phyloP scores from a whole-genome alignment of 2,329 filamentous ascomycete genomes.

The Monilinia fructigena region DNA sequence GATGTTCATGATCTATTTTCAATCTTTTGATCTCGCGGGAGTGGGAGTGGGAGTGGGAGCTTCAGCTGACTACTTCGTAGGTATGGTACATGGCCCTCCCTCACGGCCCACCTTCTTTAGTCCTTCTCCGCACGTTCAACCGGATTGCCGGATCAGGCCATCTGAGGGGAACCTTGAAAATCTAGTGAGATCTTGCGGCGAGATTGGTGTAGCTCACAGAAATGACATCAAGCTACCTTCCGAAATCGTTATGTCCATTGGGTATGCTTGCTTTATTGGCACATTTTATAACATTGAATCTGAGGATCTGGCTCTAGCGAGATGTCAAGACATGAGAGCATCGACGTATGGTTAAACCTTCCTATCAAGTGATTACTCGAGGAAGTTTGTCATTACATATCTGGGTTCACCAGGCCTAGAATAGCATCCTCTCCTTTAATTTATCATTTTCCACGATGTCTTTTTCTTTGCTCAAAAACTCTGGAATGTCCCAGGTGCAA shows the following conservation, averaged over 20 bases:
- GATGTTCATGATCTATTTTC: neutral
- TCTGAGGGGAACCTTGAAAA: neutral
- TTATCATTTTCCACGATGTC: conserved; percentile 45
- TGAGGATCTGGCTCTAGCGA: neutral
- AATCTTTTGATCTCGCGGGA: neutral
- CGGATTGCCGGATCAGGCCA: conserved; percentile 7
- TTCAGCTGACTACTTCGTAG: neutral
- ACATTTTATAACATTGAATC: neutral
- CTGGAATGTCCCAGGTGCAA: conserved; percentile 49
- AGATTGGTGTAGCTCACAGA: neutral
- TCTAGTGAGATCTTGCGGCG: neutral
- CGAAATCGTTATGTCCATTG: neutral
- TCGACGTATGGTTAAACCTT: neutral
- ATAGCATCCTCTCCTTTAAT: conserved; percentile 39
- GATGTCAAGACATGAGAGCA: neutral
- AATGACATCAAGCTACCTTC: conserved; percentile 2
- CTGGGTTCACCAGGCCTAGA: conserved; percentile 17
- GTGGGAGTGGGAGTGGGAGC: too few relatives aligned
- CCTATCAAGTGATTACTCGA: too few relatives aligned
- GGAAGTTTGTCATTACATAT: neutral
- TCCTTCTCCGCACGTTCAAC: conserved; percentile 7
- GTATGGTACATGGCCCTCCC: neutral
- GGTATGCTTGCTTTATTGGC: neutral
- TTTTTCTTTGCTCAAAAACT: conserved; percentile 44
- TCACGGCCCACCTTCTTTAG: neutral